Evolutionary conservation across 805 yeast genomes (phyloP), one percentile per base, ranked within the genome.

Genomic region (Tetrapisispora fleetii): DNA sequence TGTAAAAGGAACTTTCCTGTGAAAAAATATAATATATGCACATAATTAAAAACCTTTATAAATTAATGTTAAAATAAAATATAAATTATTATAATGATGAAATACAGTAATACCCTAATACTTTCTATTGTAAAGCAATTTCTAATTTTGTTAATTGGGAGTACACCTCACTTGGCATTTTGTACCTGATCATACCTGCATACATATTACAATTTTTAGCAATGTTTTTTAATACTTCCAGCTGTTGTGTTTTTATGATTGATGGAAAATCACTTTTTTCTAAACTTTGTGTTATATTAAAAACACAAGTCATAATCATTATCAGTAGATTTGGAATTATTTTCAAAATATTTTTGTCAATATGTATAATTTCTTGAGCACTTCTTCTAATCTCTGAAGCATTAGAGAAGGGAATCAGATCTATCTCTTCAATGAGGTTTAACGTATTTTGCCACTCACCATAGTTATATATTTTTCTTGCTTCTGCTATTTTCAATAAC

Each of bases 101-200:
- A 36, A 18, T 18, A 36, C 10, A 16, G 7, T 24, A 24, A 18
- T 4, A 13, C 4, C 6, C 11, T 22, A 5, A 39, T 10, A 14
- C 21, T 28, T 22, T 30, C 21, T 33, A 46, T 42, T 43, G 51
- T 43, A 70, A 52, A 14, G 64, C 63, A 22, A 72, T 68, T 61
- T 85, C 95, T 50, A 85, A 67, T 52, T 75, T 78, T 32, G 84
- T 79, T 58, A 85, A 69, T 39, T 80, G 74, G 55, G 85, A 79
- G 62, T 85, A 87, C 0, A 87, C 81, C 57, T 87, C 95, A 48
- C 75, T 69, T 9, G 96, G 95, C 95, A 90, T 87, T 63, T 84
- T 82, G 67, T 85, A 89, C 67, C 87, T 95, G 36, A 90, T 83
- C 81, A 91, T 84, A 52, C 97, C 98, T 7, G 97, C 95, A 64